Conservation (phyloP, 306 rosid genomes). For the Corylus heterophylla region DNA sequence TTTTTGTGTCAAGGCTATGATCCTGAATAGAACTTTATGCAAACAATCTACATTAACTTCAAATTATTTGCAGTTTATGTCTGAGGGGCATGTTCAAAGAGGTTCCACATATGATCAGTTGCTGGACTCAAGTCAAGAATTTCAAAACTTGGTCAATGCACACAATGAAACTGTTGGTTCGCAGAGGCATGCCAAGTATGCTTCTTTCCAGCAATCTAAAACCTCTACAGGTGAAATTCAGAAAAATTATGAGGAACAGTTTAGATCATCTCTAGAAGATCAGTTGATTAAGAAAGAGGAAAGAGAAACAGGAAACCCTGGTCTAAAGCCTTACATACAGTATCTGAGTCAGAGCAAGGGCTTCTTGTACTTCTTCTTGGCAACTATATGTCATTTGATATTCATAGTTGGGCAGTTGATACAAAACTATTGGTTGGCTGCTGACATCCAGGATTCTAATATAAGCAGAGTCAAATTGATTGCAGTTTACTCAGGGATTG, state of each 20-base stretch:
- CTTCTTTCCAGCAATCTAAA: constrained; percentile 2
- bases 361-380: constrained; percentile 32
- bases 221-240: constrained; percentile 25
- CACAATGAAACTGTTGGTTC: constrained; percentile 48
- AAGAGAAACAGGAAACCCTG: constrained; percentile 48
- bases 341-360: constrained; percentile 55
- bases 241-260: constrained; percentile 20
- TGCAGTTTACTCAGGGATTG: constrained; percentile 40
- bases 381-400: constrained; percentile 25
- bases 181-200: constrained; percentile 16
- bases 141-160: constrained; percentile 62
- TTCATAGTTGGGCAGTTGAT: constrained; percentile 42
- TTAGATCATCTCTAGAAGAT: constrained; percentile 20
- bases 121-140: constrained; percentile 43
- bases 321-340: constrained; percentile 56
- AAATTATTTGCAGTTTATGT: constrained; percentile 48
- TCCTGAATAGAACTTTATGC: not conserved
- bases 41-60: not conserved
- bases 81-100: constrained; percentile 41
- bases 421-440: constrained; percentile 59
- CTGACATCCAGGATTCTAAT: constrained; percentile 36
- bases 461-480: constrained; percentile 31
- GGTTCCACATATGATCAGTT: constrained; percentile 48
- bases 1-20: not conserved
- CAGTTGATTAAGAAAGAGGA: constrained; percentile 59